phyloP scores from a whole-genome alignment of 225 moss, liverwort and hornwort genomes.

The Neckera pumila region DNA sequence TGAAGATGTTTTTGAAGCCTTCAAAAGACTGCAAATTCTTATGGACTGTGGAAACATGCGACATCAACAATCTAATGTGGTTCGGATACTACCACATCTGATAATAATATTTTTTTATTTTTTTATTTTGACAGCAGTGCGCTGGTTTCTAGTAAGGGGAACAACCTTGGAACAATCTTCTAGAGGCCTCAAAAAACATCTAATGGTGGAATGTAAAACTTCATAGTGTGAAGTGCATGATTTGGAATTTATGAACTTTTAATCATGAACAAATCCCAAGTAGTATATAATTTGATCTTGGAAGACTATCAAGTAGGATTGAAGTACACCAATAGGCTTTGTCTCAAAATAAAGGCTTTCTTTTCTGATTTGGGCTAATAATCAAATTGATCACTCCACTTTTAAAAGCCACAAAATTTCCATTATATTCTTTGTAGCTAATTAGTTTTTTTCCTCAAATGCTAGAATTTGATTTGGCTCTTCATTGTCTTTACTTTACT shows the following conservation, averaged over 20 bases:
- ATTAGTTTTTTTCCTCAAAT: background rate
- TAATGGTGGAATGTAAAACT: background rate
- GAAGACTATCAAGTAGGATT: accelerated
- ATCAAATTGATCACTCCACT: too few species aligned
- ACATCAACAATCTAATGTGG: too few species aligned
- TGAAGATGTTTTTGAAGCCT: background rate
- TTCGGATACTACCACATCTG: too few species aligned
- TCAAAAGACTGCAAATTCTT: too few species aligned
- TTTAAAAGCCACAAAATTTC: background rate
- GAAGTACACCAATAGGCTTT: background rate
- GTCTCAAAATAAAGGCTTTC: background rate
- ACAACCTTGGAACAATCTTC: too few species aligned
- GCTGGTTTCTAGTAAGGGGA: too few species aligned
- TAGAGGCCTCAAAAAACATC: too few species aligned
- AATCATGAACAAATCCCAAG: background rate
- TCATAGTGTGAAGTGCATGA: background rate
- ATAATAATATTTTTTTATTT: too few species aligned
- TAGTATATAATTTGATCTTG: background rate
- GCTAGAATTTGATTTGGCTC: background rate
- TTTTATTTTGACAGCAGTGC: too few species aligned
- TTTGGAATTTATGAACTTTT: background rate
- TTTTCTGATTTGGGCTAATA: background rate
- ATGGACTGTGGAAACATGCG: too few species aligned
- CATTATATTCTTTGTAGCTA: background rate
- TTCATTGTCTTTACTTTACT: background rate